Base-by-base conservation (phyloP, 352 stramenopile species). In the Phytophthora quininea region DNA sequence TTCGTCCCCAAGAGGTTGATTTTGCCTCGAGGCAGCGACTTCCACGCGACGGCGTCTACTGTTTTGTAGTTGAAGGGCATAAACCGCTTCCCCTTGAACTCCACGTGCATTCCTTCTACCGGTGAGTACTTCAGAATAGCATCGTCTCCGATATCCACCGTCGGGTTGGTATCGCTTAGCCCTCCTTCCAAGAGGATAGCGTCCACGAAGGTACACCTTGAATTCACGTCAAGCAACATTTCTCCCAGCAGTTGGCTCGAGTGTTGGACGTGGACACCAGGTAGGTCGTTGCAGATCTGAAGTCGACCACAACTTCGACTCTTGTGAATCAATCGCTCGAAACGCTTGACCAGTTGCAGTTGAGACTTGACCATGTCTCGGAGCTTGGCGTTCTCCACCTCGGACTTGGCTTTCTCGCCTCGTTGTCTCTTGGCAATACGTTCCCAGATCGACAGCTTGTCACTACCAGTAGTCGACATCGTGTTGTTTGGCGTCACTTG, bases 321-420 rank as follows among this genome's bases (percentile, higher is more conserved):
- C 69, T 85, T 83, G 8, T 61, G 43, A 8, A 88, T 27, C 30
- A 80, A 30, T 43, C 73, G 64, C 68, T 84, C 74, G 1, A 88
- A 74, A 45, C 68, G 77, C 30, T 61, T 64, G 0, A 74, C 68
- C 10, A 86, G 49, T 3, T 69, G 65, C 30, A 80, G 72, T 40
- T 88, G 75, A 2, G 54, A 73, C 45, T 84, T 63, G 29, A 85
- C 64, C 51, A 77, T 73, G 30, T 80, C 71, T 1, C 66, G 63
- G 40, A 88, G 64, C 59, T 85, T 84, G 1, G 58, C 38, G 49
- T 88, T 88, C 61, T 88, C 73, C 47, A 84, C 55, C 24, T 79
- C 69, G 2, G 76, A 64, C 43, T 74, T 76, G 1, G 67, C 51
- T 38, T 74, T 76, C 35, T 74, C 73, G 12, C 74, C 68, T 30